Evolutionary conservation across 352 stramenopile species (phyloP).

Genomic region (Globisporangium okanoganense): DNA sequence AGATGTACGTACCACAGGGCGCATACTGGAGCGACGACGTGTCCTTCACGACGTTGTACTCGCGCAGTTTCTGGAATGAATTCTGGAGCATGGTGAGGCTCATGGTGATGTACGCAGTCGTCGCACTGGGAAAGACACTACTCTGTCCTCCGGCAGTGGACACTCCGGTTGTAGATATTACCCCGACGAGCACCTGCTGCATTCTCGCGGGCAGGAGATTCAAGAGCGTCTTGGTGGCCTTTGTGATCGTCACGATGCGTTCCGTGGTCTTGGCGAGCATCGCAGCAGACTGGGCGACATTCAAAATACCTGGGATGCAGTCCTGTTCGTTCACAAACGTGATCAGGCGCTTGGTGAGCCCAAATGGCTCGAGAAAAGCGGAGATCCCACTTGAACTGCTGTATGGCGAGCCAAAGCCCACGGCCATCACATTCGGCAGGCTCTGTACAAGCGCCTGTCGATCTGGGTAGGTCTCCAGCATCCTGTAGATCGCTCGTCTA

Average conservation of each 20-base stretch:
- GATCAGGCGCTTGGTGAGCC: slow-evolving; percentile 46
- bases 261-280: slow-evolving; percentile 80
- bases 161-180: slow-evolving; percentile 13
- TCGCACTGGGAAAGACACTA: slow-evolving; percentile 24
- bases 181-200: slow-evolving; percentile 56
- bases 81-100: slow-evolving; percentile 77
- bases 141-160: neutral
- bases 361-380: slow-evolving; percentile 47
- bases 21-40: slow-evolving; percentile 66
- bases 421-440: slow-evolving; percentile 49
- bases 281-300: slow-evolving; percentile 71
- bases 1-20: slow-evolving; percentile 75
- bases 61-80: slow-evolving; percentile 76
- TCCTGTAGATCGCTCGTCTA: slow-evolving; percentile 5
- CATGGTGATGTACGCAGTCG: slow-evolving; percentile 77
- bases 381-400: slow-evolving; percentile 45
- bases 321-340: slow-evolving; percentile 87
- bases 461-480: slow-evolving; percentile 21
- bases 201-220: slow-evolving; percentile 69
- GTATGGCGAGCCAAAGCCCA: slow-evolving; percentile 80
- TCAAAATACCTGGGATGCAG: slow-evolving; percentile 82
- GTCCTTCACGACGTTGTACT: slow-evolving; percentile 73
- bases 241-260: slow-evolving; percentile 74
- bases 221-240: slow-evolving; percentile 71
- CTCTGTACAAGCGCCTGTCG: slow-evolving; percentile 21